A percentile compares a stretch with the other conserved stretches of the same genome.
Conservation (phyloP, 1,139 yeast genomes). For the Hemisphaericaspora xylanilytica region DNA sequence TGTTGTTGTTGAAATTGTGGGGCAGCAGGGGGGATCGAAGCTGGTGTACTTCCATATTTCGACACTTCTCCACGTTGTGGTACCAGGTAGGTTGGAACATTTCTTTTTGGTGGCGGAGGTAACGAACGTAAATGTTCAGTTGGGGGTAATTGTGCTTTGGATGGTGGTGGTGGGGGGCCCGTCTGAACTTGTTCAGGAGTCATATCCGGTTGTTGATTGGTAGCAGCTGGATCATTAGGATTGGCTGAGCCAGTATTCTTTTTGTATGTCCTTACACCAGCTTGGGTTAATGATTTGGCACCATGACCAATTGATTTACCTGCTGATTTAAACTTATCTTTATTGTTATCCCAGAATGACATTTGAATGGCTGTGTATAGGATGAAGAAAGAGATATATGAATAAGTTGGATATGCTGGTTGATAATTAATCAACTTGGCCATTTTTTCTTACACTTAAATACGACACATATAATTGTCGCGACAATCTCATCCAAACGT, state of each 20-base stretch:
- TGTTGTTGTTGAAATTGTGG: conserved; percentile 7
- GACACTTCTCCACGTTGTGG: conserved; percentile 13
- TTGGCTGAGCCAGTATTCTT: conserved; percentile 35
- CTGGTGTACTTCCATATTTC: conserved; percentile 8
- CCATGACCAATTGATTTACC: conserved; percentile 52
- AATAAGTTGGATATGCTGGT: no score
- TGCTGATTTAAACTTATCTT: conserved; percentile 47
- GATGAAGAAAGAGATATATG: no score
- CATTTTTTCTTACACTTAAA: no score
- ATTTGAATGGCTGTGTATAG: conserved; percentile 9
- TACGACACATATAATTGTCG: no score
- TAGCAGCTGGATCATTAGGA: conserved; percentile 17
- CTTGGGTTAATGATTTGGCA: conserved; percentile 45
- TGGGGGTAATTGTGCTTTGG: conserved; percentile 16
- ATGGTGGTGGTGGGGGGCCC: conserved; percentile 1
- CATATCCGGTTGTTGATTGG: conserved; percentile 2
- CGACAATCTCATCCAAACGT: no score
- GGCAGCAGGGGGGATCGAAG: not conserved
- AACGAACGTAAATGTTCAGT: conserved; percentile 26
- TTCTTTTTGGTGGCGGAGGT: conserved; percentile 42
- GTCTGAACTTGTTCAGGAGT: conserved; percentile 7
- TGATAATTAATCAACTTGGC: no score
- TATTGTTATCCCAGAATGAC: conserved; percentile 57
- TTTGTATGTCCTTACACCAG: conserved; percentile 50
- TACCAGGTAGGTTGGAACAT: conserved; percentile 20